Base-by-base conservation (phyloP, 805 yeast species). In the Zygotorulaspora florentina region DNA sequence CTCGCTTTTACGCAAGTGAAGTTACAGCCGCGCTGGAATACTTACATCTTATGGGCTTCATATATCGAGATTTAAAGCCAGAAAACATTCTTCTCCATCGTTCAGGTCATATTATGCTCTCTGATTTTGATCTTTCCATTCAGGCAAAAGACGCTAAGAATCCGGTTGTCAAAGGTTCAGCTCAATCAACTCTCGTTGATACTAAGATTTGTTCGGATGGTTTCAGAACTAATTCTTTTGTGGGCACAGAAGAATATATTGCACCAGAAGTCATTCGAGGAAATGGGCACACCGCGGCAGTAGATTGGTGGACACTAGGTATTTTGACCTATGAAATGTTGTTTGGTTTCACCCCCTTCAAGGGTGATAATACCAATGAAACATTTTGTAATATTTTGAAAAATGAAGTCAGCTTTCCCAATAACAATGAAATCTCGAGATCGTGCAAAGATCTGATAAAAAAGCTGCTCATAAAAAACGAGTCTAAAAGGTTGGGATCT, bases 271-370 rank as follows among this genome's bases (percentile, higher is more conserved):
- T 93, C 3, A 93, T 93, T 44, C 74, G 93, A 64, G 98, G 98
- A 1, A 87, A 90, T 56, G 99, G 99, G 1, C 99, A 93, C 59
- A 91, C 98, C 1, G 84, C 91, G 7, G 96, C 98, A 0, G 99
- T 93, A 13, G 99, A 93, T 66, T 93, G 99, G 99, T 93, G 99
- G 99, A 93, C 99, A 0, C 71, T 93, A 53, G 99, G 99, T 3
- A 89, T 93, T 16, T 75, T 93, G 57, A 72, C 89, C 18, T 95
- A 81, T 66, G 99, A 93, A 62, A 93, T 93, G 99, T 69, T 93
- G 17, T 90, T 80, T 65, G 98, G 98, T 1, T 85, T 88, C 8
- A 93, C 99, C 0, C 99, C 99, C 1, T 93, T 91, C 69, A 93
- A 93, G 68, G 99, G 99, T 6, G 72, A 79, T 29, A 88, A 83